Conservation (phyloP, 306 rosid species). For the Medicago ruthenica region DNA sequence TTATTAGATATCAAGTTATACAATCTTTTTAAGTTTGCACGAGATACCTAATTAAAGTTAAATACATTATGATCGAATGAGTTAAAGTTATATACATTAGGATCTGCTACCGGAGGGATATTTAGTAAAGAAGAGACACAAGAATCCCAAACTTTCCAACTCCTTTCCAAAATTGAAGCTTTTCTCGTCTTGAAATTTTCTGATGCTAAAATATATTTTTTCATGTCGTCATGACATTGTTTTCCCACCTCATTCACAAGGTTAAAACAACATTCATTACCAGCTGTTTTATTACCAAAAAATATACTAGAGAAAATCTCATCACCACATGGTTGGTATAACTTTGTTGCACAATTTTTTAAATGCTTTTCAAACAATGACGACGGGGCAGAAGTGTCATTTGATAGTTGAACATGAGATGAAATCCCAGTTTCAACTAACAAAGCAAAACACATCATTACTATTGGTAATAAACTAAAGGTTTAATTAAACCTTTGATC, state of each 20-base stretch:
- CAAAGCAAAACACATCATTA: not conserved
- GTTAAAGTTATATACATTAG: not conserved
- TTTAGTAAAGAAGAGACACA: not conserved
- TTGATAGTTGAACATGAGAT: not conserved
- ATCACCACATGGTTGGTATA: conserved; percentile 5
- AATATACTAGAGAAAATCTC: not conserved
- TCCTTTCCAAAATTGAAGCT: not conserved
- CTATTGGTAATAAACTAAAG: not conserved
- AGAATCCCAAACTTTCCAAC: not conserved
- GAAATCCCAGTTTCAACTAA: not conserved
- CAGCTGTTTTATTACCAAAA: not conserved
- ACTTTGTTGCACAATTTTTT: not conserved
- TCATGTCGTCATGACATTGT: not conserved
- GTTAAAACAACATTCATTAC: conserved; percentile 5
- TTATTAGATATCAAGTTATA: not conserved
- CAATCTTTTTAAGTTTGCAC: not conserved
- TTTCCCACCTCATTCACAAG: conserved; percentile 7
- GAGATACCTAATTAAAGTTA: not conserved
- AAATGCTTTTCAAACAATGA: not conserved
- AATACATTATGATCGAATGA: not conserved
- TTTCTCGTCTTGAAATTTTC: not conserved
- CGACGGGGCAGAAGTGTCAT: not conserved
- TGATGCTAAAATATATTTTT: not conserved
- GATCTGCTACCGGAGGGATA: not conserved
- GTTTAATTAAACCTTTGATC: too few species aligned